phyloP scores from a whole-genome alignment of 805 yeast genomes.

The Lipomyces chichibuensis region DNA sequence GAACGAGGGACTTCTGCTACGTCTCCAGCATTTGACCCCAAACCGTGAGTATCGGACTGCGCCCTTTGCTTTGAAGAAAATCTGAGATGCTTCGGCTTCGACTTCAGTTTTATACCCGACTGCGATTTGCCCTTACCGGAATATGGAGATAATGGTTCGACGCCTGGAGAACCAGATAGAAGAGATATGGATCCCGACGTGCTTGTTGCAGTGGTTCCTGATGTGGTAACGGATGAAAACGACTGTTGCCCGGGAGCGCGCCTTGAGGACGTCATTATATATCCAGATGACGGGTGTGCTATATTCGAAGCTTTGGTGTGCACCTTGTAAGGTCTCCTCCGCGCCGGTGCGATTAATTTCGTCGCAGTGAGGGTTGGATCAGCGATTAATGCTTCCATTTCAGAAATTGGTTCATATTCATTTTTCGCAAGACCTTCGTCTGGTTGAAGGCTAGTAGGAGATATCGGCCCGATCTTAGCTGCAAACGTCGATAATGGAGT shows the following conservation, averaged over 20 bases:
- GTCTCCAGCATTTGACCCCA: neutral
- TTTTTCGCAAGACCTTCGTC: neutral
- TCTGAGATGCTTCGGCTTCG: conserved; percentile 1
- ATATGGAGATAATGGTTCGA: neutral
- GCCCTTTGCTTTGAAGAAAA: conserved; percentile 9
- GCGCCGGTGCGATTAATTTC: neutral
- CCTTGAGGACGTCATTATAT: neutral
- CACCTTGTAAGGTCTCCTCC: too few species aligned
- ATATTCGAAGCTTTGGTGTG: neutral
- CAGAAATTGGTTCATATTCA: neutral
- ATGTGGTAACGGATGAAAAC: conserved; percentile 8
- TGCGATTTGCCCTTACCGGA: neutral
- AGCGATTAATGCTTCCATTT: conserved; percentile 4
- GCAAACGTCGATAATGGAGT: neutral
- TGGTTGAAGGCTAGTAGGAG: neutral
- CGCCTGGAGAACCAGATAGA: neutral
- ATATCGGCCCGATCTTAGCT: neutral
- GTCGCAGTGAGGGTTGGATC: neutral
- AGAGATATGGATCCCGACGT: conserved; percentile 6
- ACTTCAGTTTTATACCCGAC: neutral
- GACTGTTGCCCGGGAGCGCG: conserved; percentile 6
- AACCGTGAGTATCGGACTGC: neutral
- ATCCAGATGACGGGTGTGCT: neutral
- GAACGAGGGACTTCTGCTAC: neutral
- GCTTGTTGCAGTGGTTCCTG: neutral